These are phyloP conservation scores for Boletus fagicola DNA, from an alignment of 768 basidiomycete genomes.

Conservation along the genomic window DNA sequence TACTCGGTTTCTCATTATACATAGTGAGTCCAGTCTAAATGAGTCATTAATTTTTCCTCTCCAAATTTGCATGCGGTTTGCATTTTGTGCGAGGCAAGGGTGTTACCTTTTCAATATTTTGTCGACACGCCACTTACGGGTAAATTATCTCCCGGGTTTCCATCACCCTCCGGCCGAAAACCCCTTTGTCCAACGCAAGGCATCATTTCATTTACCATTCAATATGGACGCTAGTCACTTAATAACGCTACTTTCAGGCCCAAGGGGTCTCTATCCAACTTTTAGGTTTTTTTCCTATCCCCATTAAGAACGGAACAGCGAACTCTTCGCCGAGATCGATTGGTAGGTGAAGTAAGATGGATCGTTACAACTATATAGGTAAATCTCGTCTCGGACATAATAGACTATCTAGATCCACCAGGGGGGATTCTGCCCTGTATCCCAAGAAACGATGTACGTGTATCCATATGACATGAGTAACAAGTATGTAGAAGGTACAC, in stretches of 20 bases:
- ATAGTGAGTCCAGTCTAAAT: not conserved
- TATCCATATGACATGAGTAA: not conserved
- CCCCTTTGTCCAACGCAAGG: not conserved
- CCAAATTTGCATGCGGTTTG: not conserved
- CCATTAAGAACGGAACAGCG: not conserved
- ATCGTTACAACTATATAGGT: not conserved
- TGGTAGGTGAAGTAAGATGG: not conserved
- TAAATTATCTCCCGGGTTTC: not conserved
- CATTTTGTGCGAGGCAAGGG: not conserved
- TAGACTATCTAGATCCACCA: not conserved
- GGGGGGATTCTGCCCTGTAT: not conserved
- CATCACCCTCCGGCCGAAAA: not conserved
- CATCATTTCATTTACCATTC: not conserved
- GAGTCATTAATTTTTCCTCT: not conserved
- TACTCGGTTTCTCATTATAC: not conserved
- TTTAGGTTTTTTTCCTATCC: not conserved
- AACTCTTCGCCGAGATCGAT: not conserved
- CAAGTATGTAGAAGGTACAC: not conserved
- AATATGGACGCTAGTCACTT: not conserved
- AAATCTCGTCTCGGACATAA: conserved; percentile 1
- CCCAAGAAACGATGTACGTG: not conserved
- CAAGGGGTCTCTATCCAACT: not conserved
- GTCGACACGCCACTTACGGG: not conserved
- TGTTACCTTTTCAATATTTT: not conserved
- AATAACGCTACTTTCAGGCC: not conserved